These are phyloP conservation scores for Boletus semigastroideus DNA, from an alignment of 1,284 basidiomycete genomes.

Conservation along the genomic window DNA sequence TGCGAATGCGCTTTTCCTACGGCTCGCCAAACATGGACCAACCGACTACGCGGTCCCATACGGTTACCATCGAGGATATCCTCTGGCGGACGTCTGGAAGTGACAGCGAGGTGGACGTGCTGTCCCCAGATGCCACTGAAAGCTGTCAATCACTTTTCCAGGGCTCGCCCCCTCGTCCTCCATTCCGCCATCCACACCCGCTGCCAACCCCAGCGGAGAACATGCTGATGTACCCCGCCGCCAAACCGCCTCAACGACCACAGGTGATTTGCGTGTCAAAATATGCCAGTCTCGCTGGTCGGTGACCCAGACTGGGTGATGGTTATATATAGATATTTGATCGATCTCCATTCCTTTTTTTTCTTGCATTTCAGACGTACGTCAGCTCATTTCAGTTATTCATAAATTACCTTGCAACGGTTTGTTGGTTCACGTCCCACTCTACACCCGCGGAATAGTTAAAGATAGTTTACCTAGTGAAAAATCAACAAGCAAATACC, in stretches of 20 bases:
- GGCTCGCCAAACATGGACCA: constrained; percentile 17
- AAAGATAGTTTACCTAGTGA: too few species aligned
- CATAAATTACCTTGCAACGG: constrained; percentile 22
- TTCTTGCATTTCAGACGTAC: background rate
- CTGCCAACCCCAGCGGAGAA: constrained; percentile 52
- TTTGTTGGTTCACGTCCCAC: background rate
- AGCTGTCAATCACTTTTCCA: constrained; percentile 16
- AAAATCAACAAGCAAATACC: too few species aligned
- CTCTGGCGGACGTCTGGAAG: constrained; percentile 32
- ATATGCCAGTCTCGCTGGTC: constrained; percentile 36
- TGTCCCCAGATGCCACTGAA: constrained; percentile 27
- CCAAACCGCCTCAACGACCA: constrained; percentile 12
- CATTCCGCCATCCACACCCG: constrained; percentile 37
- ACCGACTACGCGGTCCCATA: constrained; percentile 16
- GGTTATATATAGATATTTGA: constrained; percentile 1
- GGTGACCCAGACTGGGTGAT: constrained; percentile 22
- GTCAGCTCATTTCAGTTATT: constrained; percentile 22
- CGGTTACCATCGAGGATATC: constrained; percentile 30
- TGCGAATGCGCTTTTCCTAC: constrained; percentile 31
- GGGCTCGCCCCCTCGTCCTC: constrained; percentile 13
- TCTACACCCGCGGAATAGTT: too few species aligned
- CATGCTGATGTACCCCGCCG: constrained; percentile 37
- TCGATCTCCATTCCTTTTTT: constrained; percentile 7
- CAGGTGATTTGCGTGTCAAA: constrained; percentile 30
- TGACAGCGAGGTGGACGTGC: constrained; percentile 26